Percentiles rank a stretch among this genome's conserved stretches.
Evolutionary conservation across 768 basidiomycete species (phyloP).

Genomic region (Suillus brevipes): DNA sequence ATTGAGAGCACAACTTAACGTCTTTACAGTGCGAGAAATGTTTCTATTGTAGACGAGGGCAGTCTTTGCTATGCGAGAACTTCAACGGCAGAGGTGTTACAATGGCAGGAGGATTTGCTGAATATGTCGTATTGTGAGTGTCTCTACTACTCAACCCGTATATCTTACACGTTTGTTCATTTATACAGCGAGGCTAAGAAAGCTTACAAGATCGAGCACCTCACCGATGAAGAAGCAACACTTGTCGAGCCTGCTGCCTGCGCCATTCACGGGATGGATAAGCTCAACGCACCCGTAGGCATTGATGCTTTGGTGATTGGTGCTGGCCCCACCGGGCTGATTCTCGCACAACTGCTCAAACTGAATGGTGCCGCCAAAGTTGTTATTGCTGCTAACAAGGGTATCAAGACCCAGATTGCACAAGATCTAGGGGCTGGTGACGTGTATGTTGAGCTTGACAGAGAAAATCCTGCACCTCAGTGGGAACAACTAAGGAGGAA

Average conservation of each 20-base stretch:
- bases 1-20: background rate
- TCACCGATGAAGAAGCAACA: constrained; percentile 42
- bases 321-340: constrained; percentile 44
- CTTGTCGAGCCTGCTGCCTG: constrained; percentile 44
- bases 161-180: background rate
- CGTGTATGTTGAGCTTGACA: constrained; percentile 42
- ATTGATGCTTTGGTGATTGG: constrained; percentile 42
- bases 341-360: constrained; percentile 42
- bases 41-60: constrained; percentile 41
- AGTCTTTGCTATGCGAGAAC: constrained; percentile 41
- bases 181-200: constrained; percentile 32
- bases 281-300: constrained; percentile 41
- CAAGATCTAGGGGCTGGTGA: constrained; percentile 39
- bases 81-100: constrained; percentile 39
- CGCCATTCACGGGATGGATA: constrained; percentile 47
- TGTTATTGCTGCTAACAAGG: constrained; percentile 37
- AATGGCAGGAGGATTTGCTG: constrained; percentile 43
- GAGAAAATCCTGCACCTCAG: constrained; percentile 36
- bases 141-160: background rate
- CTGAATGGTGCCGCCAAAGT: constrained; percentile 23
- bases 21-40: constrained; percentile 34
- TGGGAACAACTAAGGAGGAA: constrained; percentile 42
- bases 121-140: constrained; percentile 41
- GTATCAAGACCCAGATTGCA: constrained; percentile 45
- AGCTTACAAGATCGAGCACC: constrained; percentile 42